Percentiles rank a stretch among this genome's conserved stretches.
These are phyloP conservation scores for Taphrina betulina DNA, from an alignment of 1,139 yeast species.

Conservation along the genomic window DNA sequence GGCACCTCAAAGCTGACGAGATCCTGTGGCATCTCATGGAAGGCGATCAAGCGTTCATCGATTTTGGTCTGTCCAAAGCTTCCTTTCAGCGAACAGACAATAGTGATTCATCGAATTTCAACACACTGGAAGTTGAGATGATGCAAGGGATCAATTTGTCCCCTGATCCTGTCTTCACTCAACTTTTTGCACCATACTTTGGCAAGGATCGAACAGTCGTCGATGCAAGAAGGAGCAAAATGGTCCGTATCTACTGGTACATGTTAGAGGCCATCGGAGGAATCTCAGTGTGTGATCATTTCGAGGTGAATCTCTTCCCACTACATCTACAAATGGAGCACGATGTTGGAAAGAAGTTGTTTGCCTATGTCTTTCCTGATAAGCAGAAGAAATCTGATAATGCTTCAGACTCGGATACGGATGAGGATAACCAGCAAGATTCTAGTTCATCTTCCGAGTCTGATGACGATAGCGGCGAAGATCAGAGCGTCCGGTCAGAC, in stretches of 20 bases:
- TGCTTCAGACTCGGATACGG: constrained; percentile 8
- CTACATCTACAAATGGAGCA: constrained; percentile 71
- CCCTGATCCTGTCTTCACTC: constrained; percentile 64
- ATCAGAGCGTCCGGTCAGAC: neutral
- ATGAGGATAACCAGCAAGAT: neutral
- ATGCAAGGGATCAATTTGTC: constrained; percentile 72
- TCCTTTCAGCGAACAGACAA: constrained; percentile 61
- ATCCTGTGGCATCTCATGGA: constrained; percentile 70
- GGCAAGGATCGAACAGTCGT: constrained; percentile 41
- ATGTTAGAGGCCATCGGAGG: constrained; percentile 84
- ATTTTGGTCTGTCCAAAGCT: constrained; percentile 65
- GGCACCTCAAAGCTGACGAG: constrained; percentile 71
- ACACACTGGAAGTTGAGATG: constrained; percentile 59
- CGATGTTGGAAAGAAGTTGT: constrained; percentile 59
- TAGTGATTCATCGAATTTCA: constrained; percentile 62
- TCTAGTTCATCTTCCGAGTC: constrained; percentile 2
- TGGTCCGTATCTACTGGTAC: constrained; percentile 66
- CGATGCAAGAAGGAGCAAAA: constrained; percentile 40
- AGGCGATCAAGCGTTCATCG: constrained; percentile 66
- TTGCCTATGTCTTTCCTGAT: constrained; percentile 66
- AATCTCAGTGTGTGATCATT: constrained; percentile 61
- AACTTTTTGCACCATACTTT: constrained; percentile 59
- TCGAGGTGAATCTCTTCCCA: constrained; percentile 59
- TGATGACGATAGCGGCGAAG: constrained; percentile 1
- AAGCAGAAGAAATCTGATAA: constrained; percentile 1